Conservation (phyloP, 345 rosid genomes). For the Adansonia digitata region DNA sequence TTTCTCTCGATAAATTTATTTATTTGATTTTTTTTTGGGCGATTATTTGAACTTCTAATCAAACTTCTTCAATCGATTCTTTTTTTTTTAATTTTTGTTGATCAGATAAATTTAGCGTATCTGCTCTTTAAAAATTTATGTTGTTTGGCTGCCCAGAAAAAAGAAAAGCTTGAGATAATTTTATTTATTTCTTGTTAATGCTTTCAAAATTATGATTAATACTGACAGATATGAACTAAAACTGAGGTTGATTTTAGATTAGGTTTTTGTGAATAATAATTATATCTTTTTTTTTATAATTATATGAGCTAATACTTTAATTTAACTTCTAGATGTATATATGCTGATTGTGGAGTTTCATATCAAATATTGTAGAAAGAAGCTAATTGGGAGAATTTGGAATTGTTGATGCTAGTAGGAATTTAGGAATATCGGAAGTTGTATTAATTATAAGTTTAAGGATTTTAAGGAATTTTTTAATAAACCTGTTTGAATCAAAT, state of each 20-base stretch:
- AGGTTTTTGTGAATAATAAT: neutral
- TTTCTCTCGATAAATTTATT: neutral
- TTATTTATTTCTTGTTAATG: neutral
- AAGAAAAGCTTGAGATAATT: neutral
- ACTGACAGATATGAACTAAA: neutral
- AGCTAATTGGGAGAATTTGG: neutral
- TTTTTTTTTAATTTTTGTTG: neutral
- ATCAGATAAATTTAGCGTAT: neutral
- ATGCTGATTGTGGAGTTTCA: neutral
- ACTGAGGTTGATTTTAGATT: neutral
- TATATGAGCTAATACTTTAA: neutral
- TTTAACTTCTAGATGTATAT: neutral
- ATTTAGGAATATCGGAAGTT: neutral
- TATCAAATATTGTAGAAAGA: neutral
- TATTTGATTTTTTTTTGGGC: neutral
- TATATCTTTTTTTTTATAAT: neutral
- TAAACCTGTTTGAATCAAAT: neutral
- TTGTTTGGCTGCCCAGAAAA: neutral
- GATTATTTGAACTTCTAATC: neutral
- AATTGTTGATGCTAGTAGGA: neutral
- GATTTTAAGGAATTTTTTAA: neutral
- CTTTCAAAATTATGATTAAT: neutral
- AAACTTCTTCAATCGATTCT: neutral
- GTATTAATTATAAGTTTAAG: neutral
- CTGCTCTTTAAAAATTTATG: neutral